A percentile compares a stretch with the other conserved stretches of the same genome.
Evolutionary conservation across 768 basidiomycete species (phyloP).

Genomic region (Amanita rimosa): DNA sequence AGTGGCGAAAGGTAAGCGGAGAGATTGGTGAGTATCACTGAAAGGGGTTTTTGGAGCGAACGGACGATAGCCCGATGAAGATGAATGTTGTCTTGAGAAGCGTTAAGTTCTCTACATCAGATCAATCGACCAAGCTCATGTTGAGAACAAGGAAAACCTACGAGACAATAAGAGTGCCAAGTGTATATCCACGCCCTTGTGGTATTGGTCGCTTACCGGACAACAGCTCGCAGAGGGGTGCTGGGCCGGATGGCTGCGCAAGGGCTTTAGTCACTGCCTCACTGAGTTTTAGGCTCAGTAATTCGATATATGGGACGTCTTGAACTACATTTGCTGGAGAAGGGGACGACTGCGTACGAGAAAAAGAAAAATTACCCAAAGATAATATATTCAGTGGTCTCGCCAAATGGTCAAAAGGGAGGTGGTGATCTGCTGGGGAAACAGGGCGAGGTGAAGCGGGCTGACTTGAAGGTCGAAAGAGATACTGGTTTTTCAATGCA

Average conservation of each 20-base stretch:
- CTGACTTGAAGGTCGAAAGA: slow-evolving; percentile 54
- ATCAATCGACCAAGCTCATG: slow-evolving; percentile 8
- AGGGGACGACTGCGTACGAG: slow-evolving; percentile 20
- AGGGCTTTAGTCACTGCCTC: slow-evolving; percentile 75
- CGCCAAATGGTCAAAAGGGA: slow-evolving; percentile 29
- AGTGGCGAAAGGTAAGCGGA: slow-evolving; percentile 58
- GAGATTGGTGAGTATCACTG: slow-evolving; percentile 60
- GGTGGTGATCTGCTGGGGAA: slow-evolving; percentile 26
- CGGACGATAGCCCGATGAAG: slow-evolving; percentile 61
- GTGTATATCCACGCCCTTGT: slow-evolving; percentile 52
- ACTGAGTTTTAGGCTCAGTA: slow-evolving; percentile 64
- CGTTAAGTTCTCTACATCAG: slow-evolving; percentile 50
- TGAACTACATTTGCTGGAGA: slow-evolving; percentile 41
- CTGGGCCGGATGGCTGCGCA: slow-evolving; percentile 48
- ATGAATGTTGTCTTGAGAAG: slow-evolving; percentile 50
- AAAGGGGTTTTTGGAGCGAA: slow-evolving; percentile 64
- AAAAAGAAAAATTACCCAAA: slow-evolving; percentile 43
- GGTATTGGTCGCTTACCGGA: slow-evolving; percentile 64
- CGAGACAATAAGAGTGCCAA: slow-evolving; percentile 64
- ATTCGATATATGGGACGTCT: slow-evolving; percentile 73
- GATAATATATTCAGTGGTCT: slow-evolving; percentile 50
- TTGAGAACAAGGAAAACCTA: slow-evolving; percentile 26
- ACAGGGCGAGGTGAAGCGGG: slow-evolving; percentile 50
- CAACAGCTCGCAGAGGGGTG: slow-evolving; percentile 38
- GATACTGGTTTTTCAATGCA: slow-evolving; percentile 54